Evolutionary conservation across 148 eudicot species (phyloP), one percentile per base, ranked within the genome.

Genomic region (Diospyros lotus): DNA sequence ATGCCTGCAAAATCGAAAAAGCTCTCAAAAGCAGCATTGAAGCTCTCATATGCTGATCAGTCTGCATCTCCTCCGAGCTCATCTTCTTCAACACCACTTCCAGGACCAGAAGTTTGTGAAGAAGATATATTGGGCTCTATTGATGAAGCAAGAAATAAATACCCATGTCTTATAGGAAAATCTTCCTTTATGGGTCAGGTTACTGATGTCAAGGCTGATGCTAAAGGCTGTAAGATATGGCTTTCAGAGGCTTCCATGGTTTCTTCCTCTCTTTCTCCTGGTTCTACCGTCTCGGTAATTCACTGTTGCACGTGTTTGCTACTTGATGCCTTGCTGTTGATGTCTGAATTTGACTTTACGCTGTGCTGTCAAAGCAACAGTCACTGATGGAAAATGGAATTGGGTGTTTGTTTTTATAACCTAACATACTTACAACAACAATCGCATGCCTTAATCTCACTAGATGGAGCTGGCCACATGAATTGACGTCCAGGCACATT

Each of bases 181-280:
- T 76, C 84, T 15, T 84, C 97, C 62, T 56, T 92, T 2, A 62
- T 83, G 78, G 86, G 89, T 51, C 68, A 72, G n/a, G 64, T 92
- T 45, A 55, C 79, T 9, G 93, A 87, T 51, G 72, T 65, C 60
- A 78, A 73, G 28, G 41, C 80, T 9, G 85, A 82, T 1, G 73
- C 84, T 68, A 90, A 74, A 82, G 90, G 87, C 42, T 81, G 87
- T 78, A 85, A 46, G 76, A 85, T 94, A 70, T 94, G 98, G 98
- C 90, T 94, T 44, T 92, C 98, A 11, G 88, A 90, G 46, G 66
- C 90, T 58, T 88, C 93, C 6, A 90, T 94, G 93, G 69, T 83
- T 39, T 73, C 92, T 64, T 76, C 82, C 73, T 85, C 91, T 17
- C 78, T 94, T 71, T 18, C 84, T 10, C 93, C 95, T 68, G 95